Evolutionary conservation across 1,139 yeast species (phyloP).

Genomic region (Taiozyma sp.): DNA sequence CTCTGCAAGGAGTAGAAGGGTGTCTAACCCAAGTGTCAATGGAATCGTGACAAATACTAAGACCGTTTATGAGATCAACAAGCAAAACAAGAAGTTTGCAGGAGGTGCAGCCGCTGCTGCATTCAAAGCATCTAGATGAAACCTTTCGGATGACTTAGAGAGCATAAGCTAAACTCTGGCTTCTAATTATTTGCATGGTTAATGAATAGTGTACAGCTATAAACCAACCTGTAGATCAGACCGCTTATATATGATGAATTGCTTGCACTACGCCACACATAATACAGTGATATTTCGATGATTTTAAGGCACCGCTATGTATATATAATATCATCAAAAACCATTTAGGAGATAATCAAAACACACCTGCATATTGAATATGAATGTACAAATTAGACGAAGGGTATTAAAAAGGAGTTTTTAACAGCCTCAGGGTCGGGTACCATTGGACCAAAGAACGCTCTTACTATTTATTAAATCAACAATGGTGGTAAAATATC

Average conservation of each 20-base stretch:
- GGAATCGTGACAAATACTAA: conserved; percentile 9
- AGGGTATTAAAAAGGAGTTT: neutral
- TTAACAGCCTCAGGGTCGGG: neutral
- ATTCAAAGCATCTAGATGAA: conserved; percentile 10
- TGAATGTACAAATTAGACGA: neutral
- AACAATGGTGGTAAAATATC: neutral
- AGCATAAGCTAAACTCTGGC: neutral
- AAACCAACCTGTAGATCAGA: too few relatives aligned
- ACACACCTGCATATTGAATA: neutral
- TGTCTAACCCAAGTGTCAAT: conserved; percentile 1
- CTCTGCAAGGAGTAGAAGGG: neutral
- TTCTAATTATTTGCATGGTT: neutral
- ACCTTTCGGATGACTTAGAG: neutral
- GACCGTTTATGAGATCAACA: conserved; percentile 14
- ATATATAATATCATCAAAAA: neutral
- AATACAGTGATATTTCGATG: neutral
- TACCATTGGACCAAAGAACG: neutral
- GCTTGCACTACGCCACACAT: too few relatives aligned
- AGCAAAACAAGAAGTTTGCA: conserved; percentile 22
- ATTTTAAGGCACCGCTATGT: neutral
- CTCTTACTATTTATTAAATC: neutral
- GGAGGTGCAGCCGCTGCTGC: conserved; percentile 28
- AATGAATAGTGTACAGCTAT: too few relatives aligned
- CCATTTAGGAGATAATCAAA: neutral
- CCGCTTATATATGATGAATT: too few relatives aligned